Evolutionary conservation across 2,329 filamentous ascomycete species (phyloP).

Genomic region (Shiraia sp.): DNA sequence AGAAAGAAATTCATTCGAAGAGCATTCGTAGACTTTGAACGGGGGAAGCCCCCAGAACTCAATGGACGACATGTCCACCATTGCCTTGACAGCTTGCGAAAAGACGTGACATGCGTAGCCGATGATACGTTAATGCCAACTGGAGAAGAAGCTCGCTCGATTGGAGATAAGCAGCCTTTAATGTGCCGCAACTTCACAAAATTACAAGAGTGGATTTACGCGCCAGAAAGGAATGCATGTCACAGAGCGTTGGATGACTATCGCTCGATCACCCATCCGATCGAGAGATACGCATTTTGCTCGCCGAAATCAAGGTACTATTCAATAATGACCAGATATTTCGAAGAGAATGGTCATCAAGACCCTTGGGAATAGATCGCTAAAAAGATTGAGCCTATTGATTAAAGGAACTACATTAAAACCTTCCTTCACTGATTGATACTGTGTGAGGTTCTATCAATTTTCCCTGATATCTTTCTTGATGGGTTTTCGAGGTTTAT

Average conservation of each 20-base stretch:
- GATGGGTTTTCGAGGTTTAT: not conserved
- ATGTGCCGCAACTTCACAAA: constrained; percentile 5
- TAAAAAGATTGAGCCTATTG: not conserved
- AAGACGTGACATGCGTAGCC: constrained; percentile 9
- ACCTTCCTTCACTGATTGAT: not conserved
- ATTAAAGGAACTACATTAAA: not conserved
- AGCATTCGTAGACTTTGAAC: constrained; percentile 1
- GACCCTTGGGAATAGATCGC: constrained; percentile 1
- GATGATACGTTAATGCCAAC: constrained; percentile 7
- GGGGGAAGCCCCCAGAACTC: not conserved
- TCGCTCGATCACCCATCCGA: constrained; percentile 1
- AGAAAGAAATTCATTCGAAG: constrained; percentile 1
- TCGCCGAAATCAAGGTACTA: not conserved
- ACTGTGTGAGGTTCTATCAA: not conserved
- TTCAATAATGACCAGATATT: not conserved
- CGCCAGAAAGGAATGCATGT: constrained; percentile 5
- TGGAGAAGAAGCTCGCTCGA: constrained; percentile 1
- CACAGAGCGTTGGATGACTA: constrained; percentile 4
- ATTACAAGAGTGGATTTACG: constrained; percentile 4
- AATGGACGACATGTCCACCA: constrained; percentile 6
- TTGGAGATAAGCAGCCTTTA: constrained; percentile 3
- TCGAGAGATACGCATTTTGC: constrained; percentile 8
- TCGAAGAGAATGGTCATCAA: constrained; percentile 1
- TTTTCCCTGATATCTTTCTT: not conserved
- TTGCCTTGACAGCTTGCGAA: constrained; percentile 6